phyloP scores from a whole-genome alignment of 108 stramenopile species.

The Halocafeteria seosinensis region DNA sequence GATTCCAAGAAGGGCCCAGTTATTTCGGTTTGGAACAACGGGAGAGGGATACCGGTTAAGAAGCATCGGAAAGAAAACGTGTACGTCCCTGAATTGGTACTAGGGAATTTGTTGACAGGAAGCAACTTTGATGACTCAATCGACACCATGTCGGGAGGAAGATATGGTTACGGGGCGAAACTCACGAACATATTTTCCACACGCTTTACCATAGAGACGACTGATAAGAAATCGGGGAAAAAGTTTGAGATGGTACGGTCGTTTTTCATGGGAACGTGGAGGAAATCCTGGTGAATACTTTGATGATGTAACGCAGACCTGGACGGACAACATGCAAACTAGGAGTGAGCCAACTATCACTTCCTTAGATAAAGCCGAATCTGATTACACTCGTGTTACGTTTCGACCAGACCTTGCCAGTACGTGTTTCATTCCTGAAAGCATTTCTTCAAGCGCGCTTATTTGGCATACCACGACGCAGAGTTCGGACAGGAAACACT shows the following conservation, averaged over 20 bases:
- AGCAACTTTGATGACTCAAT: constrained; percentile 13
- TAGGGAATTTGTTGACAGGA: constrained; percentile 25
- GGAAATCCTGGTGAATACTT: no score
- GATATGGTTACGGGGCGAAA: constrained; percentile 74
- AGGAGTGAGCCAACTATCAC: constrained; percentile 43
- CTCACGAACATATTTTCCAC: constrained; percentile 66
- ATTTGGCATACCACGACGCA: no score
- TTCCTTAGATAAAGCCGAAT: constrained; percentile 46
- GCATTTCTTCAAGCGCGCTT: no score
- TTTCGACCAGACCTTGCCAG: constrained; percentile 87
- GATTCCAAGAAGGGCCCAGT: no score
- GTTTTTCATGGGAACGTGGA: no score
- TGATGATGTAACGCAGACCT: no score
- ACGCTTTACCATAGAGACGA: constrained; percentile 47
- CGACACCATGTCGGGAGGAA: constrained; percentile 50
- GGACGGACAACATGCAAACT: constrained; percentile 60
- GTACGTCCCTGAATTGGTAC: constrained; percentile 18
- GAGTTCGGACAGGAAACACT: constrained; percentile 82
- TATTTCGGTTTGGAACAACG: constrained; percentile 61
- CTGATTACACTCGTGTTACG: constrained; percentile 91
- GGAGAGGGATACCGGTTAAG: constrained; percentile 28
- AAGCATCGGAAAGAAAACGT: constrained; percentile 10
- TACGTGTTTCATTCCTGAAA: no score
- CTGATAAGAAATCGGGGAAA: constrained; percentile 33
- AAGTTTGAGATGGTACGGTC: no score